phyloP scores from a whole-genome alignment of 441 rosid species.

The Isatis lusitanica region DNA sequence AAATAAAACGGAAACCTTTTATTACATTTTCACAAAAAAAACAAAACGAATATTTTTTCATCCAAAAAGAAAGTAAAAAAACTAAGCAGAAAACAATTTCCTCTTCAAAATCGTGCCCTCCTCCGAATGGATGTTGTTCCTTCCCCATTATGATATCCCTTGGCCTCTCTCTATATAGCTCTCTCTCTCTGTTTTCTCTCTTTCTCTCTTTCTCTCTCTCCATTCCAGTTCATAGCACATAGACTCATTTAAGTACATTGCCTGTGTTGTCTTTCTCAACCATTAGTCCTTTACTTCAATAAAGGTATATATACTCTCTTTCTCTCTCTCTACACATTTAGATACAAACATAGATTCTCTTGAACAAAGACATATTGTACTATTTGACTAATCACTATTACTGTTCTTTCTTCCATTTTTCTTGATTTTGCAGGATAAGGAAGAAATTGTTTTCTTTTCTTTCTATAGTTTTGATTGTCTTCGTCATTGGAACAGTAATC shows the following conservation, averaged over 20 bases:
- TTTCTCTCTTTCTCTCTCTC: neutral
- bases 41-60: neutral
- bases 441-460: neutral
- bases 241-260: slow-evolving; percentile 41
- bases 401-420: slow-evolving; percentile 6
- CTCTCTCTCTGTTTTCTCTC: neutral
- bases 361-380: slow-evolving; percentile 33
- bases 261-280: slow-evolving; percentile 61
- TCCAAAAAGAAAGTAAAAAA: neutral
- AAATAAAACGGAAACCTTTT: neutral
- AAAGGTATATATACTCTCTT: slow-evolving; percentile 39
- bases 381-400: slow-evolving; percentile 18
- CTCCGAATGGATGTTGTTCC: slow-evolving; percentile 26
- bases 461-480: slow-evolving; percentile 21
- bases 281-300: slow-evolving; percentile 37
- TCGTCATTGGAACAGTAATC: slow-evolving; percentile 31
- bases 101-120: slow-evolving; percentile 16
- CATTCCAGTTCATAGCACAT: slow-evolving; percentile 39
- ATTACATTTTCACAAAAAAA: slow-evolving; percentile 8
- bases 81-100: neutral
- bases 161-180: slow-evolving; percentile 14
- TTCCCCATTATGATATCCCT: slow-evolving; percentile 31
- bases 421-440: slow-evolving; percentile 31
- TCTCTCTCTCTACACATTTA: slow-evolving; percentile 26
- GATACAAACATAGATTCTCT: slow-evolving; percentile 36